Evolutionary conservation across 768 basidiomycete species (phyloP), one percentile per base, ranked within the genome.

Genomic region (Kwoniella pini): DNA sequence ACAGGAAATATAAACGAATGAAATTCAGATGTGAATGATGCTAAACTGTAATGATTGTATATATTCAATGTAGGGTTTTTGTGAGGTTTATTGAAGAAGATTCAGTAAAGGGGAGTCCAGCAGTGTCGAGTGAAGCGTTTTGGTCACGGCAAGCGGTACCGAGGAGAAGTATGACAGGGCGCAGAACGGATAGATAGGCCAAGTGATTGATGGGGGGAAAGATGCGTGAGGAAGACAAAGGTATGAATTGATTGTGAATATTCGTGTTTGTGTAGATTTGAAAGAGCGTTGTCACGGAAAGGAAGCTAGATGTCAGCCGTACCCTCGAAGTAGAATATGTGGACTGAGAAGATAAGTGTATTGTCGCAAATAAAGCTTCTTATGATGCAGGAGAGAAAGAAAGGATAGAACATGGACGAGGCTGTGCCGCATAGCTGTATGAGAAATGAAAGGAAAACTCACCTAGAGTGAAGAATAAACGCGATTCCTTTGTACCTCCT

Each of bases 261-360:
- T 39, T 21, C 21, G 40, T 54, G 38, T 40, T 15, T 30, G 22
- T 44, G 54, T 45, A 26, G 40, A 27, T 11, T 40, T 21, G 22
- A 11, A 40, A 39, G 6, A 26, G 27, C 33, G 19, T 33, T 42
- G 13, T 15, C 7, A n/a, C 54, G 28, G 30, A 50, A 55, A 55
- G 42, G 54, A 55, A 55, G 54, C 54, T 44, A 55, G 42, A 55
- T 33, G 38, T 55, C 54, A 55, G 54, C 54, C 26, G 21, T 31
- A 28, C 54, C 43, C 54, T 55, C 27, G 17, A 26, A 12, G 5
- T n/a, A 15, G 33, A 36, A 36, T 7, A 36, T 36, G 33, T 36
- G 7, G 7, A 36, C 33, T 7, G 15, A 7, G 7, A 7, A 7
- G 15, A 7, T 36, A 7, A 36, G 7, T 7, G 15, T 36, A 15